phyloP scores from a whole-genome alignment of 2,329 filamentous ascomycete genomes.

The Trichoderma endophyticum region DNA sequence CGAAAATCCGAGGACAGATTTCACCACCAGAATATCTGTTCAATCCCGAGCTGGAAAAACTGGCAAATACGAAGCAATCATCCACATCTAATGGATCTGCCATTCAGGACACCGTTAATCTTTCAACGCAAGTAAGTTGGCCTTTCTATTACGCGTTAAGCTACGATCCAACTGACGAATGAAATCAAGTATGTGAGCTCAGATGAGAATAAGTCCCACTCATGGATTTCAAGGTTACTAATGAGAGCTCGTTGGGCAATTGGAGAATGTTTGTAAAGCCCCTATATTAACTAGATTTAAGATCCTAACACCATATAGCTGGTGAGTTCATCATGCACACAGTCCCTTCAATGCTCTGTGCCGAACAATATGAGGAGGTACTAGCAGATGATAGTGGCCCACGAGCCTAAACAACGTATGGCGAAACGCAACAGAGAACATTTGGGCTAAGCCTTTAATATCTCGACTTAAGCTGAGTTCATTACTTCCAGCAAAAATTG shows the following conservation, averaged over 20 bases:
- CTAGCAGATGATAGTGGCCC: not conserved
- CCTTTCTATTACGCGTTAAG: not conserved
- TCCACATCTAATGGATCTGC: fast-evolving
- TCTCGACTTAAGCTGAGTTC: not conserved
- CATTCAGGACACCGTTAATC: fast-evolving
- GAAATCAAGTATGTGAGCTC: not conserved
- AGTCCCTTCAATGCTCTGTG: not conserved
- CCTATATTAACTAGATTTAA: not conserved
- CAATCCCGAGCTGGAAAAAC: not conserved
- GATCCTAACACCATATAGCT: not conserved
- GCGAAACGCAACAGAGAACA: not conserved
- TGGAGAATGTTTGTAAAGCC: not conserved
- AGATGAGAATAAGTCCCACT: not conserved
- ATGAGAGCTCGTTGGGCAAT: not conserved
- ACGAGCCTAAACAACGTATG: not conserved
- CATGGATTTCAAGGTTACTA: not conserved
- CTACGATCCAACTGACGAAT: not conserved
- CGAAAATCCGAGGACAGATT: too few relatives aligned
- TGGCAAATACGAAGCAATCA: not conserved
- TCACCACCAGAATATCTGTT: too few relatives aligned
- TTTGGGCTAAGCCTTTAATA: not conserved
- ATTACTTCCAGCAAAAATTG: too few relatives aligned
- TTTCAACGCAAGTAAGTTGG: not conserved
- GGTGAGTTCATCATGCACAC: not conserved
- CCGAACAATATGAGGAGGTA: not conserved